Base-by-base conservation (phyloP, 2,329 filamentous ascomycete genomes). In the Cephalotrichum gorgonifer region DNA sequence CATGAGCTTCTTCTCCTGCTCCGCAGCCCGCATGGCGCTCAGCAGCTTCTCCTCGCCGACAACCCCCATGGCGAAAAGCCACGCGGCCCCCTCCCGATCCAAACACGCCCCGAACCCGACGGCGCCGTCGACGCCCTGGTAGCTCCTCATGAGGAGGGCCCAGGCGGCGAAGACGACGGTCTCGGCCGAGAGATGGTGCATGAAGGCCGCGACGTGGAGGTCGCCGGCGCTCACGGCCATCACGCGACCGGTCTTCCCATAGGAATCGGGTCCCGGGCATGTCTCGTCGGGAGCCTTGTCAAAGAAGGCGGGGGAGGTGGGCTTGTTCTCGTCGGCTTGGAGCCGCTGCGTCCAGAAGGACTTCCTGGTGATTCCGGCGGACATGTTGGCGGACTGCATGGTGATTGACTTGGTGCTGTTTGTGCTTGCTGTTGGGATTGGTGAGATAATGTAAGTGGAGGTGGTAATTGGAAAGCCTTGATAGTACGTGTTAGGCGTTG, bases 261-360 rank as follows among this genome's bases (percentile, higher is more conserved):
- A 43, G 22, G 41, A 20, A 9, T 43, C 41, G 17, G 41, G 17
- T 6, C 41, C 41, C n/a, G 41, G 41, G 22, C 12, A 11, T 6
- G 41, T 7, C 11, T 17, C 12, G 7, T 17, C 20, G 12, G 25
- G 17, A 20, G 41, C 14, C 22, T 72, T 51, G 60, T 69, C 22
- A 69, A 73, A 54, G 69, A 43, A 43, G 17, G 23, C 12, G 12
- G 41, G 41, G 41, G 41, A 12, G 20, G 22, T 6, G 22, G 7
- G 12, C 12, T 43, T 20, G 20, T 15, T 43, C 41, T 43, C 41
- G 41, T 12, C 20, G 41, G 41, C 41, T 7, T 22, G 41, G 41
- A 43, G 41, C 17, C 41, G 41, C 41, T 43, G 41, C 17, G 41
- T 4, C 41, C 41, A 43, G 35, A 43, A 43, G 22, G 41, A 22